phyloP scores from a whole-genome alignment of 176 grass and related monocot genomes.

The Bolboschoenus planiculmis region DNA sequence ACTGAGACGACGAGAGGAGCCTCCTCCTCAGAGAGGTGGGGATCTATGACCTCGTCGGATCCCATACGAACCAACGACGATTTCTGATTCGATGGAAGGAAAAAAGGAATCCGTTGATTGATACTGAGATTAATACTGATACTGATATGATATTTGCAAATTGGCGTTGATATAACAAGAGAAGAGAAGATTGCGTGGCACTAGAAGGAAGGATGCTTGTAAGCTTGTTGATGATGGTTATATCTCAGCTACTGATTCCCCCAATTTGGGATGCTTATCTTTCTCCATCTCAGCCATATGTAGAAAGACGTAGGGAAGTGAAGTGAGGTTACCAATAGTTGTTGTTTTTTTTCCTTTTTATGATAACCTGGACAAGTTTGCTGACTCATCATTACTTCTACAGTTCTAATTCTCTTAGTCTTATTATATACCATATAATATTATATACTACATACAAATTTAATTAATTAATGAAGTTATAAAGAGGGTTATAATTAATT shows the following conservation, averaged over 20 bases:
- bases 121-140: neutral
- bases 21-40: neutral
- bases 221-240: neutral
- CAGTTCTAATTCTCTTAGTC: too few relatives aligned
- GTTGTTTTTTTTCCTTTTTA: neutral
- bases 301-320: neutral
- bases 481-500: too few relatives aligned
- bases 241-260: neutral
- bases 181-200: neutral
- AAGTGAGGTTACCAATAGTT: neutral
- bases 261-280: too few relatives aligned
- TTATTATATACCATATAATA: too few relatives aligned
- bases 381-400: neutral
- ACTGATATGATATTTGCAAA: neutral
- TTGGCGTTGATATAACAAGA: neutral
- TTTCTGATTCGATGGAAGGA: too few relatives aligned
- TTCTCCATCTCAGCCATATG: neutral
- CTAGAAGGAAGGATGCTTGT: neutral
- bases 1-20: constrained; percentile 26
- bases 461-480: too few relatives aligned
- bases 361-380: neutral
- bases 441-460: too few relatives aligned
- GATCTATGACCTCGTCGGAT: neutral
- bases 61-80: neutral
- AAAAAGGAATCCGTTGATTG: neutral